phyloP scores from a whole-genome alignment of 1,284 basidiomycete genomes.

The Phlebopus sp. region DNA sequence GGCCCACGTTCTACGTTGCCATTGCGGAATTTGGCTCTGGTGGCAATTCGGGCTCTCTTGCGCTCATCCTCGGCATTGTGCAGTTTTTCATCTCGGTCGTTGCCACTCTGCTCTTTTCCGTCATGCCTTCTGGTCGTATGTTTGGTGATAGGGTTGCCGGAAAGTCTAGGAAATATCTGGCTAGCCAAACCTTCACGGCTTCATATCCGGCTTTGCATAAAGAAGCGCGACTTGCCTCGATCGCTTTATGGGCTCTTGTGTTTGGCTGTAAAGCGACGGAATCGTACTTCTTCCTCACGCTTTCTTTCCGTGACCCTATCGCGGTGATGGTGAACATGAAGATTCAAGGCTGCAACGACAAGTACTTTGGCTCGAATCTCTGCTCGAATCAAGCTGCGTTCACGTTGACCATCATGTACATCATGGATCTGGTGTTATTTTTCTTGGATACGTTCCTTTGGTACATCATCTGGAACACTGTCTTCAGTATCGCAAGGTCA shows the following conservation, averaged over 20 bases:
- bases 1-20: slow-evolving; percentile 89
- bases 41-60: slow-evolving; percentile 61
- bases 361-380: slow-evolving; percentile 75
- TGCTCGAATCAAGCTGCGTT: slow-evolving; percentile 91
- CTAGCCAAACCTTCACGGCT: slow-evolving; percentile 94
- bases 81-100: slow-evolving; percentile 88
- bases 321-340: slow-evolving; percentile 92
- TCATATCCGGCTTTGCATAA: slow-evolving; percentile 75
- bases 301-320: slow-evolving; percentile 90
- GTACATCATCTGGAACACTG: slow-evolving; percentile 97
- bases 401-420: slow-evolving; percentile 91
- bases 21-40: slow-evolving; percentile 55
- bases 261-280: slow-evolving; percentile 94
- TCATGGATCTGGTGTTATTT: slow-evolving; percentile 93
- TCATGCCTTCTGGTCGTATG: slow-evolving; percentile 90
- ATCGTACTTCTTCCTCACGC: slow-evolving; percentile 93
- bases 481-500: slow-evolving; percentile 87
- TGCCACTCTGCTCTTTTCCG: slow-evolving; percentile 79
- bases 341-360: slow-evolving; percentile 83
- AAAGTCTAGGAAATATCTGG: slow-evolving; percentile 91
- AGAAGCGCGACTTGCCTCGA: slow-evolving; percentile 67
- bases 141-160: slow-evolving; percentile 94
- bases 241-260: slow-evolving; percentile 82
- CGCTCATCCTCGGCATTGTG: slow-evolving; percentile 87
- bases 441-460: slow-evolving; percentile 98